Percentiles rank a stretch among this genome's conserved stretches.
phyloP scores from a whole-genome alignment of 345 rosid genomes.

The Ricinus communis region DNA sequence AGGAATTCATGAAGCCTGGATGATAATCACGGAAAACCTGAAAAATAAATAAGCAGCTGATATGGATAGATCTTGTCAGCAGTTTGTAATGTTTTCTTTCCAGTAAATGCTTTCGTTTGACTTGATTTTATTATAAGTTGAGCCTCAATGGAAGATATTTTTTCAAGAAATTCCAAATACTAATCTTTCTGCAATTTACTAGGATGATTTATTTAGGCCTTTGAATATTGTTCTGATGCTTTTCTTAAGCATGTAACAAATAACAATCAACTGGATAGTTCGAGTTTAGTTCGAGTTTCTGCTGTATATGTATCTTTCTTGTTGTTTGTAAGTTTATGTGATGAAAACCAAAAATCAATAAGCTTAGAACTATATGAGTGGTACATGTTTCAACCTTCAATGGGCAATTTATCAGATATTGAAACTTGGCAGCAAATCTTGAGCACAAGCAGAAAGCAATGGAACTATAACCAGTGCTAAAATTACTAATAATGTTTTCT shows the following conservation, averaged over 20 bases:
- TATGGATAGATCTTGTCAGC: constrained; percentile 9
- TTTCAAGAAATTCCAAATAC: background rate
- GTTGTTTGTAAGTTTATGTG: too few species aligned
- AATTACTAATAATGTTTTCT: too few species aligned
- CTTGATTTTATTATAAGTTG: constrained; percentile 9
- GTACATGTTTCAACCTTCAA: too few species aligned
- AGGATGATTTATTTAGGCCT: background rate
- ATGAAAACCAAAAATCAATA: too few species aligned
- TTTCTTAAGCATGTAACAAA: constrained; percentile 10
- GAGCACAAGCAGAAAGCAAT: too few species aligned
- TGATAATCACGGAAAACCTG: constrained; percentile 16
- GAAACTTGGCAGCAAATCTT: too few species aligned
- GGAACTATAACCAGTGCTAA: too few species aligned
- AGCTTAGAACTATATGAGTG: too few species aligned
- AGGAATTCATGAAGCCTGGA: constrained; percentile 31
- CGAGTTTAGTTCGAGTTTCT: background rate
- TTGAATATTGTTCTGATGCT: background rate
- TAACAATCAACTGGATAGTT: constrained; percentile 1
- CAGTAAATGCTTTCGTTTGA: background rate
- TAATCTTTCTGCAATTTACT: background rate
- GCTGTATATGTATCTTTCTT: background rate
- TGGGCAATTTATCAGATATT: too few species aligned
- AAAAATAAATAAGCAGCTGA: constrained; percentile 27
- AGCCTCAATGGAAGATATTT: background rate
- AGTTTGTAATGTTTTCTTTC: constrained; percentile 13